phyloP scores from a whole-genome alignment of 805 yeast genomes.

The Pichia heedii region DNA sequence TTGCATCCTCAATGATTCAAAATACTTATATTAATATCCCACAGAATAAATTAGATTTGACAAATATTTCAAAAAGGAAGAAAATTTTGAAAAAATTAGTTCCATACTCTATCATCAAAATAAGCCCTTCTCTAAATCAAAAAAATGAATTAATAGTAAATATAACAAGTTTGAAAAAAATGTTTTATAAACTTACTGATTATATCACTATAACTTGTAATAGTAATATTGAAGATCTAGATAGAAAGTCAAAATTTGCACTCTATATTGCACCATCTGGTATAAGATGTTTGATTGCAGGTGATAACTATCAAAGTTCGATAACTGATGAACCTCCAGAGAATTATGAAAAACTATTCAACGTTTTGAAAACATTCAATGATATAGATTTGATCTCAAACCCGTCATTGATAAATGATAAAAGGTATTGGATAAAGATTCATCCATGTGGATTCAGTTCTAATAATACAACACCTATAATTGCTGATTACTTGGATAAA shows the following conservation, averaged over 20 bases:
- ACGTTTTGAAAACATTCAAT: conserved; percentile 23
- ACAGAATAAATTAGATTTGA: not conserved
- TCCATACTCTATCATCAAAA: conserved; percentile 28
- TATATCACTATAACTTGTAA: conserved; percentile 6
- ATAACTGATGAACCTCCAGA: conserved; percentile 32
- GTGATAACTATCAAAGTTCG: conserved; percentile 24
- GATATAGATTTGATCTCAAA: conserved; percentile 13
- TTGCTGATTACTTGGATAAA: conserved; percentile 42
- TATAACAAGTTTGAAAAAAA: conserved; percentile 19
- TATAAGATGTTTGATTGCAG: conserved; percentile 33
- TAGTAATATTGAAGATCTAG: conserved; percentile 2
- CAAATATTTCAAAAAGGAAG: conserved; percentile 2
- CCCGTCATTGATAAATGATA: conserved; percentile 10
- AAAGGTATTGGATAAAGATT: conserved; percentile 50
- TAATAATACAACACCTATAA: conserved; percentile 57
- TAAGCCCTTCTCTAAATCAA: conserved; percentile 40
- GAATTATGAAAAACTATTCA: conserved; percentile 21
- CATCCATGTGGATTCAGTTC: conserved; percentile 61
- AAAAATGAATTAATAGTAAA: conserved; percentile 36
- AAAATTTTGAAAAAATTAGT: conserved; percentile 6
- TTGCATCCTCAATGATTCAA: conserved; percentile 19
- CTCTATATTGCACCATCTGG: conserved; percentile 49
- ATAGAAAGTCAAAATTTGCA: conserved; percentile 22
- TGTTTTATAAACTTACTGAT: conserved; percentile 17
- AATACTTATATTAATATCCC: conserved; percentile 5